Evolutionary conservation across 495 filamentous ascomycete genomes (phyloP).

Genomic region (Neurospora sp.): DNA sequence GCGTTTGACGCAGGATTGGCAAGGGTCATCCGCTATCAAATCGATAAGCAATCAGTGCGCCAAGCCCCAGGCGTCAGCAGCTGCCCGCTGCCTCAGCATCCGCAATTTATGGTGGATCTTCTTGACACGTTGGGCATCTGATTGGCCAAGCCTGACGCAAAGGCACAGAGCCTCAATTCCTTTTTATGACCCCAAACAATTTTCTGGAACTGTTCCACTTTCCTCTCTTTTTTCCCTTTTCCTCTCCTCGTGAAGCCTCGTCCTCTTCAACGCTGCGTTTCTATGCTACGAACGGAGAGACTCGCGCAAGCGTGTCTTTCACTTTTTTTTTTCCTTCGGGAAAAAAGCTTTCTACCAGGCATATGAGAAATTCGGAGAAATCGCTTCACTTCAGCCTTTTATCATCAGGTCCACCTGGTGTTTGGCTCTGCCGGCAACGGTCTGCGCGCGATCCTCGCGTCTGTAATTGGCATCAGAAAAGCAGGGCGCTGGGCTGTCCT

Average conservation of each 20-base stretch:
- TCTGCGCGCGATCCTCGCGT: slow-evolving; percentile 76
- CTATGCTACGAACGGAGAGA: slow-evolving; percentile 91
- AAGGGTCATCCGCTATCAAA: background rate
- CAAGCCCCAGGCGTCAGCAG: background rate
- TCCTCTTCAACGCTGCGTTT: slow-evolving; percentile 98
- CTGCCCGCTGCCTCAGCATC: background rate
- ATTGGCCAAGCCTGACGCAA: background rate
- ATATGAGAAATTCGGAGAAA: slow-evolving; percentile 99
- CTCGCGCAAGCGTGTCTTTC: slow-evolving; percentile 28
- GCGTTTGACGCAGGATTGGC: background rate
- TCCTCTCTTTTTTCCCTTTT: slow-evolving; percentile 22
- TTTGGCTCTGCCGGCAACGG: slow-evolving; percentile 73
- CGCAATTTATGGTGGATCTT: background rate
- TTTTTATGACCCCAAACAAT: slow-evolving; percentile 21
- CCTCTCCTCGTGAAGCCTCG: slow-evolving; percentile 58
- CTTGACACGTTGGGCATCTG: background rate
- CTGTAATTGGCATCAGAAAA: slow-evolving; percentile 99
- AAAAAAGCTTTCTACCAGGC: slow-evolving; percentile 31
- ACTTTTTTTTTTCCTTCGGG: background rate
- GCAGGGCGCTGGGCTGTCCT: slow-evolving; percentile 48
- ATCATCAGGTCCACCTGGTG: slow-evolving; percentile 18
- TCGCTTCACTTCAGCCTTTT: slow-evolving; percentile 47
- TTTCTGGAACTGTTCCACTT: slow-evolving; percentile 3
- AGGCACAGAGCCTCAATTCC: slow-evolving; percentile 5
- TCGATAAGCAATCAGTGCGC: background rate